Conservation (phyloP, 345 rosid species). For the Citrus unshiu region DNA sequence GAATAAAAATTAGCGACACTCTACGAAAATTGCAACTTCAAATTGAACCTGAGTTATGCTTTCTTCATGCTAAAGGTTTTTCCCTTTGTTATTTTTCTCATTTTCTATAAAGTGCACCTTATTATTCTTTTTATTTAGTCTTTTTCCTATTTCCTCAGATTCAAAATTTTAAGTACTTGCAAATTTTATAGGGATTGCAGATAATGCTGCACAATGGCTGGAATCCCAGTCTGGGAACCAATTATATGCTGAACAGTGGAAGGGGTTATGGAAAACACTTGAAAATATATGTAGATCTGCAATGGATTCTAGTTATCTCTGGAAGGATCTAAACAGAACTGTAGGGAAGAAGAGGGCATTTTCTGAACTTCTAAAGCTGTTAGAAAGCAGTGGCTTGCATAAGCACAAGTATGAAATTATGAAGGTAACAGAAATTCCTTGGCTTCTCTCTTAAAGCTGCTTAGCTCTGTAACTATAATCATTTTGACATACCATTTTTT, state of each 20-base stretch:
- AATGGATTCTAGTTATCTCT: conserved; percentile 52
- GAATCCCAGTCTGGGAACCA: conserved; percentile 26
- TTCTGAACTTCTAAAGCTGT: conserved; percentile 65
- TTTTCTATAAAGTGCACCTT: not conserved
- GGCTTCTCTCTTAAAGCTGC: conserved; percentile 3
- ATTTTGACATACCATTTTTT: conserved; percentile 1
- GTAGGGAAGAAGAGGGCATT: conserved; percentile 68
- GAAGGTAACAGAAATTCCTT: conserved; percentile 44
- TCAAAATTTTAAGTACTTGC: not conserved
- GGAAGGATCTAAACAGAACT: conserved; percentile 57
- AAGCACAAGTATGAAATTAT: conserved; percentile 64
- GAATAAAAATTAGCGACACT: conserved; percentile 29
- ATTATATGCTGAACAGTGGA: conserved; percentile 47
- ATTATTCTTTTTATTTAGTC: not conserved
- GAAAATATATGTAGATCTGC: conserved; percentile 43
- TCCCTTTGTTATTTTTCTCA: not conserved
- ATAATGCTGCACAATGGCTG: conserved; percentile 13
- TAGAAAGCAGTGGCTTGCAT: conserved; percentile 71
- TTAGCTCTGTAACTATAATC: conserved; percentile 7
- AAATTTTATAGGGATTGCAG: conserved; percentile 34
- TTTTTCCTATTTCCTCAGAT: not conserved
- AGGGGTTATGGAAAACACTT: conserved; percentile 45
- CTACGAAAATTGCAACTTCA: conserved; percentile 30
- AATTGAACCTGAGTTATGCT: conserved; percentile 28
- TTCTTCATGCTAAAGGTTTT: conserved; percentile 43